Percentiles rank a stretch among this genome's conserved stretches.
These are phyloP conservation scores for Vitis rupestris DNA, from an alignment of 164 flowering plant genomes.

Conservation along the genomic window DNA sequence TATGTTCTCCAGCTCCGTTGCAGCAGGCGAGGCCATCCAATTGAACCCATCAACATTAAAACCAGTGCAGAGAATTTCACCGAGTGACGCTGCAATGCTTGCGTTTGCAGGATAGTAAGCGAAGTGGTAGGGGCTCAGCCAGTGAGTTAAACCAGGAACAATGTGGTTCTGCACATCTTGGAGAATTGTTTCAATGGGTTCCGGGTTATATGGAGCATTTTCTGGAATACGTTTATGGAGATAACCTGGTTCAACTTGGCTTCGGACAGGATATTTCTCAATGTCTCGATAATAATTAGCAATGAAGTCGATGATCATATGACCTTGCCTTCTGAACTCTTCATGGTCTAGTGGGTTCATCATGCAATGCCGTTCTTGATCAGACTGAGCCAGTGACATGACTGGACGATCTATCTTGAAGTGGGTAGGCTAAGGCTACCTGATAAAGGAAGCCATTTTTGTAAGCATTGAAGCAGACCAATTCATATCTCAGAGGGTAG, in stretches of 20 bases:
- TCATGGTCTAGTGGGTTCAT: conserved; percentile 55
- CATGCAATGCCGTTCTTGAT: no score
- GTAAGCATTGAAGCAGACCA: no score
- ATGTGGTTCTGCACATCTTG: conserved; percentile 45
- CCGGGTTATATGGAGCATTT: conserved; percentile 49
- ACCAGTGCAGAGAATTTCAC: conserved; percentile 63
- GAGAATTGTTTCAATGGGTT: conserved; percentile 49
- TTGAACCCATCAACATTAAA: conserved; percentile 66
- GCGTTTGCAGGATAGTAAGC: conserved; percentile 59
- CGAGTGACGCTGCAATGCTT: conserved; percentile 57
- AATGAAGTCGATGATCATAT: conserved; percentile 58
- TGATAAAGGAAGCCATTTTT: no score
- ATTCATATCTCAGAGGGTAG: no score
- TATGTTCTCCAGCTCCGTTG: conserved; percentile 23
- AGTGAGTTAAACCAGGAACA: conserved; percentile 68
- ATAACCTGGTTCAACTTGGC: conserved; percentile 74
- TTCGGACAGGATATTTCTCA: conserved; percentile 57
- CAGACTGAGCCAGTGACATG: no score
- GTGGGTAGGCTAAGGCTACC: no score
- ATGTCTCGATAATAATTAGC: conserved; percentile 58
- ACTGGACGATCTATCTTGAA: no score
- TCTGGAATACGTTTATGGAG: conserved; percentile 42
- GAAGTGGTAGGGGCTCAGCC: conserved; percentile 70
- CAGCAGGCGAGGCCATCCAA: conserved; percentile 69
- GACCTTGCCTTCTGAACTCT: conserved; percentile 58